A percentile compares a stretch with the other conserved stretches of the same genome.
Conservation (phyloP, 2,329 filamentous ascomycete genomes). For the Chrysosporium keratinophilum region DNA sequence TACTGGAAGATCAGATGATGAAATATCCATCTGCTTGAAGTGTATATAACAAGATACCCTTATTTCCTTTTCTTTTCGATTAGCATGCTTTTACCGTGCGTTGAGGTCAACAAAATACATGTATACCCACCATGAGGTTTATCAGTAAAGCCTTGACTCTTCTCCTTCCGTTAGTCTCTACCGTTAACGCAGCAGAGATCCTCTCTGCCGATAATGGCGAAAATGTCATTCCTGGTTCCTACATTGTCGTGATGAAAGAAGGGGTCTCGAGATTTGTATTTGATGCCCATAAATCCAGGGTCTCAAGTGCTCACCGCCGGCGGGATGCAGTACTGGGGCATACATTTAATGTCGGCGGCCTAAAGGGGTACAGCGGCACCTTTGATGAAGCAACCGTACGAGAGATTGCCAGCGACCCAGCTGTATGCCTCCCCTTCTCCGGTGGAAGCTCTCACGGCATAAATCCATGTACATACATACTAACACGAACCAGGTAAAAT, state of each 20-base stretch:
- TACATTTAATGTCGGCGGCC: constrained; percentile 8
- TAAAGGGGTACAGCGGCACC: constrained; percentile 12
- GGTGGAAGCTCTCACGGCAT: not conserved
- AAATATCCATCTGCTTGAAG: not conserved
- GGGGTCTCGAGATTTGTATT: constrained; percentile 2
- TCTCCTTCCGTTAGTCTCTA: constrained; percentile 7
- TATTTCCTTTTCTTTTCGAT: not conserved
- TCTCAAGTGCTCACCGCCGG: not conserved
- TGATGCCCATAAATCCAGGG: constrained; percentile 5
- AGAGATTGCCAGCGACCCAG: constrained; percentile 6
- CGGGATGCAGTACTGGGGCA: not conserved
- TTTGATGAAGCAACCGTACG: constrained; percentile 13
- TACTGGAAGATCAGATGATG: constrained; percentile 1
- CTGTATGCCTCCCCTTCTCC: not conserved
- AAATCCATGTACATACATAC: no score
- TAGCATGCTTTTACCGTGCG: not conserved
- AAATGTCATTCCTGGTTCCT: constrained; percentile 11
- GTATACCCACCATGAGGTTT: constrained; percentile 4
- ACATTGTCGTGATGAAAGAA: constrained; percentile 15
- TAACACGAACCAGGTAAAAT: constrained; percentile 12
- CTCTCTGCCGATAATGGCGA: not conserved
- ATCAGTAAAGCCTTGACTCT: constrained; percentile 3
- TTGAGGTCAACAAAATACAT: not conserved
- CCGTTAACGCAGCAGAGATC: constrained; percentile 12
- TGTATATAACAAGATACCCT: not conserved